phyloP scores from a whole-genome alignment of 2,329 filamentous ascomycete genomes.

The Neonectria coccinea region DNA sequence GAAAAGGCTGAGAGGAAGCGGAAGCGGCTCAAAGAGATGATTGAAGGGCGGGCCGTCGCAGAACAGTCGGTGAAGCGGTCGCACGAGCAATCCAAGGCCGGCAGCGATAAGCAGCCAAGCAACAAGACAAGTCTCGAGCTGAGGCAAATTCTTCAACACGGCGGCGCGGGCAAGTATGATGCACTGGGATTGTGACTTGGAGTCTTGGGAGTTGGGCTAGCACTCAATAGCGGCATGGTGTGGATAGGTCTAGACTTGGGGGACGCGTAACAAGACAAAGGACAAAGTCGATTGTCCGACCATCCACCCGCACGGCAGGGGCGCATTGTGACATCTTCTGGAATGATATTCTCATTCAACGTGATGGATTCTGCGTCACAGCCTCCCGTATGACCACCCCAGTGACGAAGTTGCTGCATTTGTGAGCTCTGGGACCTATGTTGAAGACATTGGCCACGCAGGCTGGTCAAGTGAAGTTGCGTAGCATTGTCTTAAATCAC shows the following conservation, averaged over 20 bases:
- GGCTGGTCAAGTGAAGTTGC: conserved; percentile 6
- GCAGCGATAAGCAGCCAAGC: conserved; percentile 27
- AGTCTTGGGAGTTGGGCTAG: conserved; percentile 11
- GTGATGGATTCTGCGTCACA: conserved; percentile 23
- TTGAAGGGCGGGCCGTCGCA: conserved; percentile 22
- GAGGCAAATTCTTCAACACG: conserved; percentile 45
- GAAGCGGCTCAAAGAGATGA: conserved; percentile 38
- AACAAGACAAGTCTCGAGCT: conserved; percentile 39
- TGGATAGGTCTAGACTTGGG: conserved; percentile 30
- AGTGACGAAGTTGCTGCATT: conserved; percentile 3
- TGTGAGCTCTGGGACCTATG: not conserved
- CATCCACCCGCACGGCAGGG: conserved; percentile 11
- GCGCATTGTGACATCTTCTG: conserved; percentile 35
- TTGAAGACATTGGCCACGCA: conserved; percentile 7
- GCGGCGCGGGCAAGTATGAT: conserved; percentile 49
- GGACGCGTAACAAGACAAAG: conserved; percentile 26
- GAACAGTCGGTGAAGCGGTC: conserved; percentile 18
- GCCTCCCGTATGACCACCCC: conserved; percentile 19
- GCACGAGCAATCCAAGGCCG: conserved; percentile 17
- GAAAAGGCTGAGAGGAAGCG: conserved; percentile 44
- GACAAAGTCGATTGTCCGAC: conserved; percentile 28
- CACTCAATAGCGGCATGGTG: conserved; percentile 27
- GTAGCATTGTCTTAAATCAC: conserved; percentile 16
- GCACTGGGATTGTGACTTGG: conserved; percentile 50
- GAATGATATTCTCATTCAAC: conserved; percentile 38